Conservation (phyloP, 176 grass and related monocot genomes). For the Oryza officinalis region DNA sequence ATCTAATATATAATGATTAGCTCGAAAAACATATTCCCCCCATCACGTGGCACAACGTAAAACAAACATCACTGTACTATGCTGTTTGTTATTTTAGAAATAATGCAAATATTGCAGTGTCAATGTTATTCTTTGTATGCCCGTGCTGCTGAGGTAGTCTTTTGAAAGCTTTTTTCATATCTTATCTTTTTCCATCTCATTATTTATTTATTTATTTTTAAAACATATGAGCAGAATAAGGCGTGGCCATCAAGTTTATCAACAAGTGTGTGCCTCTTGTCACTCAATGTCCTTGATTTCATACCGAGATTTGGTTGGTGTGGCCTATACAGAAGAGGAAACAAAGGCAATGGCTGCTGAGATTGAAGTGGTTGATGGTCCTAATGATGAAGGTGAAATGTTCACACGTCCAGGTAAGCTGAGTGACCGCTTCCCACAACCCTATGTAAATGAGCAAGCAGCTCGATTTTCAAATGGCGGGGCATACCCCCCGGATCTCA, state of each 20-base stretch:
- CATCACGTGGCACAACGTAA: background rate
- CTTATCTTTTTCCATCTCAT: background rate
- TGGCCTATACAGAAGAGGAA: conserved; percentile 73
- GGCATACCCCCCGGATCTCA: conserved; percentile 74
- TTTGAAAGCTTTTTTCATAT: background rate
- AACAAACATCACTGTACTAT: background rate
- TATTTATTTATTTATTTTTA: conserved; percentile 1
- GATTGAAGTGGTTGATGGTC: conserved; percentile 75
- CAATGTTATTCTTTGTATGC: background rate
- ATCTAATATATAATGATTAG: background rate
- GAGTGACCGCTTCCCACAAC: conserved; percentile 66
- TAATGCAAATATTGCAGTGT: background rate
- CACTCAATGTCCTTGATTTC: conserved; percentile 77
- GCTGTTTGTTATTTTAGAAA: background rate
- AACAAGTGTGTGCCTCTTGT: conserved; percentile 73
- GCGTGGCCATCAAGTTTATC: conserved; percentile 72
- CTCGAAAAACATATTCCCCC: background rate
- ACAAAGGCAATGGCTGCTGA: conserved; percentile 72
- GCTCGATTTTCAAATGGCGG: conserved; percentile 67
- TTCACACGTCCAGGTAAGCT: conserved; percentile 47
- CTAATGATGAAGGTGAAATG: conserved; percentile 69
- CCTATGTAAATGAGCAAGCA: conserved; percentile 72
- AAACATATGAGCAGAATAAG: conserved; percentile 49
- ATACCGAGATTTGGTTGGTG: conserved; percentile 68
- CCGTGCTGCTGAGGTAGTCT: background rate